Evolutionary conservation across 495 filamentous ascomycete genomes (phyloP), one percentile per base, ranked within the genome.

Genomic region (Penicillium canescens): DNA sequence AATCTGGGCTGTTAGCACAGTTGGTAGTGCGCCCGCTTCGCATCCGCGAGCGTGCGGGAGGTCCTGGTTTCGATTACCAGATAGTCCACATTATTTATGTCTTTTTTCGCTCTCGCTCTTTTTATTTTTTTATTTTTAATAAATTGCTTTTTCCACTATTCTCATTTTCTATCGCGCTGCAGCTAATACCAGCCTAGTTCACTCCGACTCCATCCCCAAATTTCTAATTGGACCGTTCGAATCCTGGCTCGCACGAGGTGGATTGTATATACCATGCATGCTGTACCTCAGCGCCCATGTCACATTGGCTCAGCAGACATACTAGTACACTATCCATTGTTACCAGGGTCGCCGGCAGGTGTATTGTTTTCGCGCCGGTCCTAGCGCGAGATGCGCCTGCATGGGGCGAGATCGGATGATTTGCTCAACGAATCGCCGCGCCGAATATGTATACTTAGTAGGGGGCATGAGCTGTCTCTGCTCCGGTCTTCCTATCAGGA

Each of bases 51-150:
- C 39, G 50, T 36, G 42, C 47, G 61, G 28, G 47, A 64, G 58
- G 54, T 61, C 61, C 46, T 38, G 61, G 61, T 59, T 61, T 64
- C 58, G 48, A 64, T 64, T 64, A 59, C 57, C 61, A 31, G 46
- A 52, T 42, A 55, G 50, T 63, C 61, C 61, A 63, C 38, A 43
- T 18, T 34, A 8, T 31, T 24, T 36, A n/a, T n/a, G 11, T 39
- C 36, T 34, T 51, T 35, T 42, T 43, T 23, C 16, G 28, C 14
- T 20, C 23, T 31, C 2, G 14, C 4, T 28, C 11, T 26, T n/a
- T n/a, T n/a, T n/a, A n/a, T 4, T 16, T 13, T 24, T 11, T 11
- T 46, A 3, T 13, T 31, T n/a, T 31, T 9, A 3, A 31, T 31
- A 18, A 31, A 6, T 24, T 24, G 6, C 21, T 26, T 26, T 23